Percentiles rank a stretch among this genome's conserved stretches.
phyloP scores from a whole-genome alignment of 306 rosid species.

The Trifolium pratense region DNA sequence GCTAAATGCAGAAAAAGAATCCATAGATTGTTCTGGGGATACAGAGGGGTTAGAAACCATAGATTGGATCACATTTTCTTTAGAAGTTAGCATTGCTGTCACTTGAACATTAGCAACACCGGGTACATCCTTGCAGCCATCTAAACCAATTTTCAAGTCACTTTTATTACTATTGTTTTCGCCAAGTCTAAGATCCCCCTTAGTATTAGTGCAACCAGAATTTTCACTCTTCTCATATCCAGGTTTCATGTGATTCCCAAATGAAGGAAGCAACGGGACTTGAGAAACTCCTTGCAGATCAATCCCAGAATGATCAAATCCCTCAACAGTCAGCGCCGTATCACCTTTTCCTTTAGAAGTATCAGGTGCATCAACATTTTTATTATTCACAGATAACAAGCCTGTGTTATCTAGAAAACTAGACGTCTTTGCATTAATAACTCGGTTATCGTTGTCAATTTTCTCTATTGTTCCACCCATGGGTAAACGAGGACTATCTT shows the following conservation, averaged over 20 bases:
- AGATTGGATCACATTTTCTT: slow-evolving; percentile 44
- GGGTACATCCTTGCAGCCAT: slow-evolving; percentile 43
- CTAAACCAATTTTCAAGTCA: slow-evolving; percentile 44
- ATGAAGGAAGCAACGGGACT: slow-evolving; percentile 37
- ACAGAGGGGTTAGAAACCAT: slow-evolving; percentile 44
- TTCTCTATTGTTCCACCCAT: slow-evolving; percentile 52
- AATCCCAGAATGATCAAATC: slow-evolving; percentile 45
- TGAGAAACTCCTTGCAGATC: slow-evolving; percentile 49
- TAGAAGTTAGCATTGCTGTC: slow-evolving; percentile 43
- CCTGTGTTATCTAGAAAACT: slow-evolving; percentile 39
- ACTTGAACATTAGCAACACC: slow-evolving; percentile 44
- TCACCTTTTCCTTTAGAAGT: slow-evolving; percentile 42
- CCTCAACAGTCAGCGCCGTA: slow-evolving; percentile 38
- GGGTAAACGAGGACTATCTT: slow-evolving; percentile 46
- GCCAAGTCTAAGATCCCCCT: slow-evolving; percentile 40
- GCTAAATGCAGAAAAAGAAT: slow-evolving; percentile 47
- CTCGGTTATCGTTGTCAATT: slow-evolving; percentile 40
- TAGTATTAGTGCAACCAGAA: slow-evolving; percentile 33
- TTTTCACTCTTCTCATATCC: slow-evolving; percentile 43
- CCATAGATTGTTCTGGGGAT: slow-evolving; percentile 51
- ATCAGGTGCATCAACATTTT: slow-evolving; percentile 42
- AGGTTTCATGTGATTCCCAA: slow-evolving; percentile 27
- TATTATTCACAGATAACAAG: slow-evolving; percentile 39
- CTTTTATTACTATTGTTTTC: slow-evolving; percentile 42
- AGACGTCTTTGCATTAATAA: slow-evolving; percentile 49